Base-by-base conservation (phyloP, 2,329 filamentous ascomycete genomes). In the Neurospora sp. region DNA sequence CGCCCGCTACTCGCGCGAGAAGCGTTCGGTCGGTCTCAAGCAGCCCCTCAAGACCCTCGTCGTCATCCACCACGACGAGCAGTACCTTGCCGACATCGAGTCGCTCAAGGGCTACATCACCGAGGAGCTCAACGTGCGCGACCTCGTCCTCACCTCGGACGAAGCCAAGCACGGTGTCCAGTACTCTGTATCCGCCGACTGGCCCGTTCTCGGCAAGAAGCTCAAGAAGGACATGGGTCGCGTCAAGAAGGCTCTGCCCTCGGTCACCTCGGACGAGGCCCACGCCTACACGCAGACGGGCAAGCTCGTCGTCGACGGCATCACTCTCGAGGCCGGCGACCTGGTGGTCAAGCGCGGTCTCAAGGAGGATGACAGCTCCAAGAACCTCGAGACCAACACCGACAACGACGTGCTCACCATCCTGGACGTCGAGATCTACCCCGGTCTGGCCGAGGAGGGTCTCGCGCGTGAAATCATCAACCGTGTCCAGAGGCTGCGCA, bases 141-240 rank as follows among this genome's bases (percentile, higher is more conserved):
- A 97, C 72, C 83, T 98, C 37, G 84, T 97, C 11, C 85, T 97
- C 68, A 93, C 92, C 2, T 89, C 88, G 8, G 93, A 98, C 73
- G 96, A 98, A 81, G 90, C 88, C 69, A 92, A 91, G 79, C 97
- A 97, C 83, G 92, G 93, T 69, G 93, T 99, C 66, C 90, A 96
- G 78, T 97, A 97, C 82, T 93, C 91, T 72, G 92, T 95, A 17
- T 88, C 87, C 46, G 94, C 93, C 8, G 96, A 99, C 80, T 97
- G 96, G 91, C 93, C 96, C 15, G 91, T 92, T 2, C 86, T 99
- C 17, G 96, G 96, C 74, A 97, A 97, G 87, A 98, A 98, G 83
- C 86, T 98, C 75, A 97, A 97, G 86, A 97, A 97, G 82, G 94
- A 97, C 77, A 92, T 93, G 74, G 88, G 89, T 74, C 92, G 91